Conservation (phyloP, 768 basidiomycete genomes). For the Roridomyces roridus region DNA sequence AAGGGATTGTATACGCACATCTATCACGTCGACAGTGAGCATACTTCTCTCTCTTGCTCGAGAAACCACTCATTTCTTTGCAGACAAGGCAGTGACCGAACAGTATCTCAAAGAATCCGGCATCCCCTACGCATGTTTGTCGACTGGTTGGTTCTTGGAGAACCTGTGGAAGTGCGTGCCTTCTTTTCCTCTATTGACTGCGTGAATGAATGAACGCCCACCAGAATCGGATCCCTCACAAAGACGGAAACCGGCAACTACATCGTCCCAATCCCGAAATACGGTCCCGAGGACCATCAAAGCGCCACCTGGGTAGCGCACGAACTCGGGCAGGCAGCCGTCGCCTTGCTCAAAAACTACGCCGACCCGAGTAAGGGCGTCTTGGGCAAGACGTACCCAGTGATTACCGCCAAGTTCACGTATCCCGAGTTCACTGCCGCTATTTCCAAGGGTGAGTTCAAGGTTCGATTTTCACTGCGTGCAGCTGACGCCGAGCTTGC, state of each 20-base stretch:
- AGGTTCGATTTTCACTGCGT: conserved; percentile 1
- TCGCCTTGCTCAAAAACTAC: conserved; percentile 24
- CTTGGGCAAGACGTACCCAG: conserved; percentile 15
- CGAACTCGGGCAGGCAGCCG: conserved; percentile 16
- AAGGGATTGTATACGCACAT: conserved; percentile 22
- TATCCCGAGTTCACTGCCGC: conserved; percentile 20
- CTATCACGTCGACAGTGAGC: conserved; percentile 33
- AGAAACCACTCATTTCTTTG: not conserved
- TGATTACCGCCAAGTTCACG: conserved; percentile 17
- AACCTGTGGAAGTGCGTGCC: conserved; percentile 24
- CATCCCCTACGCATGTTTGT: conserved; percentile 14
- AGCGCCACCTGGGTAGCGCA: conserved; percentile 18
- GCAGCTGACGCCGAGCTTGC: not conserved
- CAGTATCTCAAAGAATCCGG: conserved; percentile 18
- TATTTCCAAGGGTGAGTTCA: conserved; percentile 21
- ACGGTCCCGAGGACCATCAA: conserved; percentile 5
- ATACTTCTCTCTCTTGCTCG: not conserved
- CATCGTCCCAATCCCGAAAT: conserved; percentile 12
- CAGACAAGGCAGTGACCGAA: conserved; percentile 24
- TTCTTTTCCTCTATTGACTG: too few relatives aligned
- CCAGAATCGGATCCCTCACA: conserved; percentile 1
- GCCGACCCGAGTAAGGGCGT: conserved; percentile 7
- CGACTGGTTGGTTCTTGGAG: conserved; percentile 18
- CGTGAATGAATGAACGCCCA: not conserved
- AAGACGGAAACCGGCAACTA: conserved; percentile 18